These are phyloP conservation scores for Takakia lepidozioides DNA, from an alignment of 225 moss, liverwort and hornwort genomes.

Conservation along the genomic window DNA sequence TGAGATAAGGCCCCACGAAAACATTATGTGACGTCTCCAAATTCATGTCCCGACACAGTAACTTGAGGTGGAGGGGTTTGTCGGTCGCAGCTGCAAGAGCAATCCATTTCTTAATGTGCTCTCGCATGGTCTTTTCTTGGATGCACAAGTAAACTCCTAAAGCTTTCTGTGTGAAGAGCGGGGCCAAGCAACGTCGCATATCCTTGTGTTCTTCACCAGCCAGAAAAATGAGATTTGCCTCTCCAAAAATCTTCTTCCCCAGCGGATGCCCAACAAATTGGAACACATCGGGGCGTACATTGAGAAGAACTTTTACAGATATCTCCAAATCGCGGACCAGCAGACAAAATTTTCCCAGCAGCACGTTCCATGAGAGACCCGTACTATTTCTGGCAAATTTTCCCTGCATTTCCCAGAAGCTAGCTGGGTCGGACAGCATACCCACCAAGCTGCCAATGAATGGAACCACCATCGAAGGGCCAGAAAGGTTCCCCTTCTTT, in stretches of 20 bases:
- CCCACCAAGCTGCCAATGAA: slow-evolving; percentile 62
- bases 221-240: slow-evolving; percentile 77
- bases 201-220: slow-evolving; percentile 83
- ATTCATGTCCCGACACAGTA: slow-evolving; percentile 72
- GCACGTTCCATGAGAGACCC: slow-evolving; percentile 71
- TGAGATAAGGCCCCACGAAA: slow-evolving; percentile 79
- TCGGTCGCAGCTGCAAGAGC: slow-evolving; percentile 12
- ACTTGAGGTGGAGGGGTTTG: slow-evolving; percentile 38
- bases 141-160: slow-evolving; percentile 70
- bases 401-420: slow-evolving; percentile 80
- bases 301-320: slow-evolving; percentile 66
- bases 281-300: slow-evolving; percentile 65
- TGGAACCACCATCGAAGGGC: slow-evolving; percentile 61
- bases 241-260: slow-evolving; percentile 85
- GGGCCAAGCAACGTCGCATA: slow-evolving; percentile 72
- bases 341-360: slow-evolving; percentile 65
- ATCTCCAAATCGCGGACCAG: slow-evolving; percentile 82
- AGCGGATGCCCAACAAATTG: slow-evolving; percentile 84
- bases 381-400: slow-evolving; percentile 46
- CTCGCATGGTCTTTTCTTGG: slow-evolving; percentile 64
- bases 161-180: slow-evolving; percentile 79
- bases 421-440: slow-evolving; percentile 59
- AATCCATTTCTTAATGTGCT: slow-evolving; percentile 58
- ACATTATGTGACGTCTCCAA: slow-evolving; percentile 81
- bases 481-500: slow-evolving; percentile 69